Evolutionary conservation across 2,329 filamentous ascomycete genomes (phyloP), one percentile per base, ranked within the genome.

Genomic region (Neurospora sp.): DNA sequence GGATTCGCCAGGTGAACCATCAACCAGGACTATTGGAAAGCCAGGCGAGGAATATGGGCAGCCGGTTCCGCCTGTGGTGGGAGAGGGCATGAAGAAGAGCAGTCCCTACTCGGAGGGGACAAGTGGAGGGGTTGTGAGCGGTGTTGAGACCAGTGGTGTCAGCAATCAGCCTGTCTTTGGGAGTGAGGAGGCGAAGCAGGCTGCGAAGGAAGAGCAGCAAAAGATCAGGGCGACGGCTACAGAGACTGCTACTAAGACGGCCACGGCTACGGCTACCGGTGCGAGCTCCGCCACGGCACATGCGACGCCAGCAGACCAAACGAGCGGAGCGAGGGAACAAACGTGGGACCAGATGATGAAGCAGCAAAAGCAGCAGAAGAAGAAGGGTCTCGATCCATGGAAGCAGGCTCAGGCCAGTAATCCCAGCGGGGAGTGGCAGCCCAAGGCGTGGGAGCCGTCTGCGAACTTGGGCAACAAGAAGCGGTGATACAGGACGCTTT

Each of bases 391-490:
- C 8, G 84, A 90, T 76, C 89, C 89, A 2, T 91, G 89, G 89
- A 85, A 85, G 38, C 83, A 82, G 73, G 82, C 84, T 0, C 82
- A 76, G 23, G 76, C 78, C n/a, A 81, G 81, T n/a, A 84, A 83
- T 0, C 87, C 88, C 0, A 83, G 89, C 69, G 89, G 91, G 77
- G 82, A 80, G n/a, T 92, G 89, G 89, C 88, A 91, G 78, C 90
- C 90, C 0, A 77, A 86, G 67, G 80, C 87, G 3, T 92, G 90
- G 90, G 81, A 73, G 9, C 78, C 77, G 2, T 11, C 73, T 7
- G 70, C 76, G 28, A 62, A 33, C 9, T 36, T 62, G 52, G 28
- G 52, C 52, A 67, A 74, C 10, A 77, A 78, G 38, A 82, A 80
- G 74, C 75, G 78, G 71, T 81, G 76, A 78, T 23, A 46, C 23